A percentile compares a stretch with the other conserved stretches of the same genome.
Evolutionary conservation across 176 grass and related monocot species (phyloP).

Genomic region (Guadua angustifolia): DNA sequence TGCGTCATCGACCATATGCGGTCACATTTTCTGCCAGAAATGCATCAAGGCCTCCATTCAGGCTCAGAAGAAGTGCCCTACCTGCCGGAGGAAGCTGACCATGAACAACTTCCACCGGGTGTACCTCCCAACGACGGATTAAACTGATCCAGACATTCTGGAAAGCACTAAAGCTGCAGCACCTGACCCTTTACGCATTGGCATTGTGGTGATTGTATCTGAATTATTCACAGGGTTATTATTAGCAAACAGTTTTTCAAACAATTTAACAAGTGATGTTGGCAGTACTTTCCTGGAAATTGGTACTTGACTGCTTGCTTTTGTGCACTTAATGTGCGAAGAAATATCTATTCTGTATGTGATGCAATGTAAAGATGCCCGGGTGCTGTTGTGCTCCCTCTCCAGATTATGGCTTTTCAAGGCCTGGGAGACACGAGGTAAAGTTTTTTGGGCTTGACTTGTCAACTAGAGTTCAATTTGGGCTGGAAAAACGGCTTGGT

Average conservation of each 20-base stretch:
- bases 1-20: conserved; percentile 78
- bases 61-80: conserved; percentile 82
- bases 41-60: conserved; percentile 70
- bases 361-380: not conserved
- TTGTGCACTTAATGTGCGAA: not conserved
- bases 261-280: conserved; percentile 47
- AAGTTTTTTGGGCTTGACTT: not conserved
- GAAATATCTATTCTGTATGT: not conserved
- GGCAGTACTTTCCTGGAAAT: conserved; percentile 1
- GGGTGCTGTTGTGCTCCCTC: not conserved
- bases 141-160: conserved; percentile 26
- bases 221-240: conserved; percentile 35
- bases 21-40: conserved; percentile 84
- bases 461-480: not conserved
- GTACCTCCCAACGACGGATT: conserved; percentile 71
- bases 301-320: not conserved
- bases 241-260: conserved; percentile 27
- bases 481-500: too few species aligned
- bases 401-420: not conserved
- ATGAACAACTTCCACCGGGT: conserved; percentile 71
- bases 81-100: conserved; percentile 66
- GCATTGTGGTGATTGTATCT: conserved; percentile 37
- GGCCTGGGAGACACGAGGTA: not conserved
- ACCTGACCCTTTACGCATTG: conserved; percentile 35
- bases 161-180: not conserved